Conservation (phyloP, 805 yeast genomes). For the Candida coleopterorum region DNA sequence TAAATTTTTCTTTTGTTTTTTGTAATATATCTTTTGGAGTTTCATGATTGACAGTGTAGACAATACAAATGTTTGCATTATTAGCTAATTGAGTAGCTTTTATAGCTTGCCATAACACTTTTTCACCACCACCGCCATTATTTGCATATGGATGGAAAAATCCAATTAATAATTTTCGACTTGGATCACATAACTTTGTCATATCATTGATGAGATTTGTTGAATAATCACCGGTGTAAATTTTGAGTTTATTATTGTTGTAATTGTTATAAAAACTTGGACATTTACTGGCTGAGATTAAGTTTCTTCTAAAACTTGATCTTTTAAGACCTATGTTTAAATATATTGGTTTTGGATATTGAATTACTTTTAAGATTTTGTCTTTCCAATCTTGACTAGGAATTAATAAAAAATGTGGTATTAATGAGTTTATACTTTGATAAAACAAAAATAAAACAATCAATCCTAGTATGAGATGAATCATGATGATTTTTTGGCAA, state of each 20-base stretch:
- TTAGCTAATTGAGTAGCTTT: constrained; percentile 54
- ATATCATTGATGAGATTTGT: constrained; percentile 22
- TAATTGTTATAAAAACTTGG: constrained; percentile 38
- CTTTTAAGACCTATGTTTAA: constrained; percentile 31
- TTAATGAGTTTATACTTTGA: constrained; percentile 18
- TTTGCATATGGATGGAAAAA: constrained; percentile 94
- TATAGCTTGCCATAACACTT: constrained; percentile 94
- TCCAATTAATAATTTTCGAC: constrained; percentile 56
- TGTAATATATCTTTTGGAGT: constrained; percentile 45
- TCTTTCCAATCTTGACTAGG: constrained; percentile 38
- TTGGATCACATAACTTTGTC: constrained; percentile 29
- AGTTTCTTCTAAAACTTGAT: constrained; percentile 35
- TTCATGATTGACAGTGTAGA: constrained; percentile 69
- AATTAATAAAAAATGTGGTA: constrained; percentile 28
- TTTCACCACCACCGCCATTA: constrained; percentile 98
- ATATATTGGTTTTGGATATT: constrained; percentile 31
- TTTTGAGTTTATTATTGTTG: constrained; percentile 31
- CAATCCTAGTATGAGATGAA: constrained; percentile 6
- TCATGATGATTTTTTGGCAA: background rate
- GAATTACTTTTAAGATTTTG: constrained; percentile 27
- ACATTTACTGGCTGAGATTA: constrained; percentile 28
- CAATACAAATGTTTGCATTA: constrained; percentile 49
- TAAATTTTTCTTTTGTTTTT: constrained; percentile 54
- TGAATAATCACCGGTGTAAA: constrained; percentile 24
- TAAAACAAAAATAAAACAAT: constrained; percentile 11